Evolutionary conservation across 192 early-diverging fungal genomes (phyloP).

Genomic region (Podila epicladia): DNA sequence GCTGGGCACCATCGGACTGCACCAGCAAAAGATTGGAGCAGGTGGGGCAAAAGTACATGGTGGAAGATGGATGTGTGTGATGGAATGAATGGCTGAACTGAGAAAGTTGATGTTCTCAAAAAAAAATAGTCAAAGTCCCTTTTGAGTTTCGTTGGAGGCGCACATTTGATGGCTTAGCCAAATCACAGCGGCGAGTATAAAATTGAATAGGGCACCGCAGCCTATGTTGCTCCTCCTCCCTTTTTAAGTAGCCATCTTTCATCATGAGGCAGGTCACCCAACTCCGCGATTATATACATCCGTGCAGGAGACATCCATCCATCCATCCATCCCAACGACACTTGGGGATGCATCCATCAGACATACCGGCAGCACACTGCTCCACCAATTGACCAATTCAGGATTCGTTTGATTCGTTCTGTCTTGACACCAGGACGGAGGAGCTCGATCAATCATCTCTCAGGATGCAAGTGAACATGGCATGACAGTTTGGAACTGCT

Average conservation of each 20-base stretch:
- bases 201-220: not conserved
- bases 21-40: constrained; percentile 90
- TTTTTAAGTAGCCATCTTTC: constrained; percentile 52
- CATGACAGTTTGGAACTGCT: too few relatives aligned
- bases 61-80: not conserved
- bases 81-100: not conserved
- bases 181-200: not conserved
- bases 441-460: too few relatives aligned
- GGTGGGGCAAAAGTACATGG: constrained; percentile 90
- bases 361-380: not conserved
- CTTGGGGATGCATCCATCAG: constrained; percentile 1
- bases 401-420: not conserved
- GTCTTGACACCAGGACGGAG: too few relatives aligned
- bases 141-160: not conserved
- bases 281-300: not conserved
- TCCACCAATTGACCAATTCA: not conserved
- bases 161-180: constrained; percentile 20
- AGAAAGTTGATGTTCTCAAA: not conserved
- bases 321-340: constrained; percentile 38
- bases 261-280: constrained; percentile 46
- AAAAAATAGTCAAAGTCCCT: not conserved
- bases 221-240: constrained; percentile 31
- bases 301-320: constrained; percentile 8
- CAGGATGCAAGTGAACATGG: too few relatives aligned
- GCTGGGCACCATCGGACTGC: constrained; percentile 64